Evolutionary conservation across 2,329 filamentous ascomycete genomes (phyloP).

Genomic region (Neonectria magnoliae): DNA sequence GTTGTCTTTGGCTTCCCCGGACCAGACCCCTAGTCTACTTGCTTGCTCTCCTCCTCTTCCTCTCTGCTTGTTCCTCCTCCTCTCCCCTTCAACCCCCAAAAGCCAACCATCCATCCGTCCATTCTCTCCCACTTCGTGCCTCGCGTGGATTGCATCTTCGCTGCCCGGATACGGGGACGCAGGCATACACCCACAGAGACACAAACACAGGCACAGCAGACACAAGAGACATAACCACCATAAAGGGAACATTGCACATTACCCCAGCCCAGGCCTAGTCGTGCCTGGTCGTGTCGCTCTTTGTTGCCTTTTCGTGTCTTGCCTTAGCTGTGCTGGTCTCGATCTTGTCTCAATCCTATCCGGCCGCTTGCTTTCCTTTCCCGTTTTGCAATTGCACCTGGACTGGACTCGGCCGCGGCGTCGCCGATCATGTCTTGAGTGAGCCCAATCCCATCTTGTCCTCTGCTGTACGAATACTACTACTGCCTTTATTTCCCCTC

Average conservation of each 20-base stretch:
- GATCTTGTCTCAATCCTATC: conserved; percentile 6
- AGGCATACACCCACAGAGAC: not conserved
- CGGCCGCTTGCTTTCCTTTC: not conserved
- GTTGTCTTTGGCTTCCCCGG: conserved; percentile 13
- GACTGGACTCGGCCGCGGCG: conserved; percentile 17
- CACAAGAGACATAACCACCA: not conserved
- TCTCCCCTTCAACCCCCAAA: not conserved
- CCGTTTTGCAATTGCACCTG: conserved; percentile 13
- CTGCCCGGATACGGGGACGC: not conserved
- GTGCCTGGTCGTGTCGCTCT: not conserved
- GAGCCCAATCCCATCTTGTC: conserved; percentile 31
- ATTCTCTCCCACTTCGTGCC: conserved; percentile 3
- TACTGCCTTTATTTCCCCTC: conserved; percentile 10
- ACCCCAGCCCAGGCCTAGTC: not conserved
- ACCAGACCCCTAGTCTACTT: not conserved
- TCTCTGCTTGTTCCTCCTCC: not conserved
- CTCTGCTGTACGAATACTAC: conserved; percentile 18
- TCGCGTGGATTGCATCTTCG: not conserved
- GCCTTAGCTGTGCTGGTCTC: not conserved
- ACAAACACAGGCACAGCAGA: not conserved
- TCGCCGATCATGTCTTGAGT: conserved; percentile 41
- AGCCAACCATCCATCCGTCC: not conserved
- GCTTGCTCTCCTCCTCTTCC: conserved; percentile 3
- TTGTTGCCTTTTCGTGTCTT: not conserved
- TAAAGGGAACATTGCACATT: not conserved